phyloP scores from a whole-genome alignment of 2,329 filamentous ascomycete species.

The Biscogniauxia mediterranea region DNA sequence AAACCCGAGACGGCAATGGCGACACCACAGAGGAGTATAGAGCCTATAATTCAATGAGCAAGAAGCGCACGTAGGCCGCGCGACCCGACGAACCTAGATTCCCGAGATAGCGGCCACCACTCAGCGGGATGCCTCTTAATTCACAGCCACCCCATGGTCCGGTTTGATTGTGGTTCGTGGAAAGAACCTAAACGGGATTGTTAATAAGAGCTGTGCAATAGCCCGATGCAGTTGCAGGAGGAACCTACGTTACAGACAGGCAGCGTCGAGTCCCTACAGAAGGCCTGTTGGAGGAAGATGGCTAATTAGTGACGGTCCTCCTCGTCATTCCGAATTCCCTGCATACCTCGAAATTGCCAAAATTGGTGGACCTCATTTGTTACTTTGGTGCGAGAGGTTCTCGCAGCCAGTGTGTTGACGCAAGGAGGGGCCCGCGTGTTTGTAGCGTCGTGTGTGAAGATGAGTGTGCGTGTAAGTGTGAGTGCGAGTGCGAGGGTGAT shows the following conservation, averaged over 20 bases:
- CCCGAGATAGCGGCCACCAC: conserved; percentile 63
- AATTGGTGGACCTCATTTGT: conserved; percentile 59
- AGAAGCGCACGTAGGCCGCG: not conserved
- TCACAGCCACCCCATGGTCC: conserved; percentile 68
- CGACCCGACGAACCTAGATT: conserved; percentile 68
- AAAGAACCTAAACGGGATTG: conserved; percentile 57
- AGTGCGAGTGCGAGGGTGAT: too few relatives aligned
- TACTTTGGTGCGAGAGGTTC: conserved; percentile 22
- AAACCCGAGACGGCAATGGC: conserved; percentile 68
- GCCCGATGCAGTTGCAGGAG: not conserved
- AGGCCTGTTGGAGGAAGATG: conserved; percentile 53
- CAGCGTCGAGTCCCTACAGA: conserved; percentile 80
- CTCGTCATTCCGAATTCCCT: not conserved
- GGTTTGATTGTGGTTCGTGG: conserved; percentile 55
- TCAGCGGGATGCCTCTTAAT: conserved; percentile 72
- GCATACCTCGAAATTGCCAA: conserved; percentile 60
- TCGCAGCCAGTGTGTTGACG: conserved; percentile 13
- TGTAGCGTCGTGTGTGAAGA: conserved; percentile 5
- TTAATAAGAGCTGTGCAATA: conserved; percentile 15
- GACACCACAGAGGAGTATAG: conserved; percentile 77
- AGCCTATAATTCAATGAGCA: conserved; percentile 54
- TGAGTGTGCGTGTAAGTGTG: too few relatives aligned
- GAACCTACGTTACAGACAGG: conserved; percentile 78
- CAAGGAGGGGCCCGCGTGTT: conserved; percentile 8
- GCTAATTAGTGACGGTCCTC: conserved; percentile 17